phyloP scores from a whole-genome alignment of 2,329 filamentous ascomycete genomes.

The Aspergillus sp. region DNA sequence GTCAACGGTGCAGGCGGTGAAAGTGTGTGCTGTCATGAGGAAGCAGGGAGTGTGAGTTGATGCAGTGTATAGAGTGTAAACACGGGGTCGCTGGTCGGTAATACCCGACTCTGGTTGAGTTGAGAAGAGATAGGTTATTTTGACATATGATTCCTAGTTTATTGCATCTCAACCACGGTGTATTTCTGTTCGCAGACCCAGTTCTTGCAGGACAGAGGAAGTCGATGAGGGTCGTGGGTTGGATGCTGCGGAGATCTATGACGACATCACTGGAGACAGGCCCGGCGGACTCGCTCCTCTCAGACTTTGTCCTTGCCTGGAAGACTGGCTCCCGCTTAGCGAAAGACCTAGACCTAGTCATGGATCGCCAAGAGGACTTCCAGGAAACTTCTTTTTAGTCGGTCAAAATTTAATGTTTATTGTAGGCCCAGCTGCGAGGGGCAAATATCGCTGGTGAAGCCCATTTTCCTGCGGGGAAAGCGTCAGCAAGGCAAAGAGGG shows the following conservation, averaged over 20 bases:
- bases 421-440: background rate
- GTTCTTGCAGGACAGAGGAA: background rate
- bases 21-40: background rate
- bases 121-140: background rate
- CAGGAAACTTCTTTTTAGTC: background rate
- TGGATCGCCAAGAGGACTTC: background rate
- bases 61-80: background rate
- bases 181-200: background rate
- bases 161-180: background rate
- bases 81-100: background rate
- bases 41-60: background rate
- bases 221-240: background rate
- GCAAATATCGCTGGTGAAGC: background rate
- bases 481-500: background rate
- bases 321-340: background rate
- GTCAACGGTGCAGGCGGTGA: background rate
- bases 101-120: background rate
- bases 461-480: background rate
- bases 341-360: slow-evolving; percentile 1
- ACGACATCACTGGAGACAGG: background rate
- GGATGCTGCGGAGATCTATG: background rate
- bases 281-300: background rate
- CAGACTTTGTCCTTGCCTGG: background rate
- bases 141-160: background rate
- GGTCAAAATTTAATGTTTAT: background rate